A percentile compares a stretch with the other conserved stretches of the same genome.
phyloP scores from a whole-genome alignment of 2,329 filamentous ascomycete genomes.

The Pleoardoris graminearum region DNA sequence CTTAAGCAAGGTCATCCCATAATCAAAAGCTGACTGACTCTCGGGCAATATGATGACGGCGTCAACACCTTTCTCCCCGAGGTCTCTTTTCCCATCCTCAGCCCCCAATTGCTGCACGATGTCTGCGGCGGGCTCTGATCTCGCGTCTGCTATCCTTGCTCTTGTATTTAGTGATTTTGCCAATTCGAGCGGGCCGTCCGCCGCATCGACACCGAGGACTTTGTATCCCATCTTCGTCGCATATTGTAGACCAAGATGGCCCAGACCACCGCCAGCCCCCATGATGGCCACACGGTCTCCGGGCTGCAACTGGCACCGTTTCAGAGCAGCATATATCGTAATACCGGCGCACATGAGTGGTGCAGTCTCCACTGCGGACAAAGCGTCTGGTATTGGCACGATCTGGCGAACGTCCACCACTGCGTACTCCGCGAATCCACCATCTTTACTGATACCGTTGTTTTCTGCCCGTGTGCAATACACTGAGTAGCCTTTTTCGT shows the following conservation, averaged over 20 bases:
- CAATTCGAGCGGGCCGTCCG: constrained; percentile 41
- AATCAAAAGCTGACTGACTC: constrained; percentile 53
- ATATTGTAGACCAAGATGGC: constrained; percentile 38
- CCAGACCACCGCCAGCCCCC: constrained; percentile 45
- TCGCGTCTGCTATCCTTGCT: constrained; percentile 47
- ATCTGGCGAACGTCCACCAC: constrained; percentile 49
- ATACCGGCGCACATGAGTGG: constrained; percentile 52
- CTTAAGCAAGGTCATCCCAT: constrained; percentile 49
- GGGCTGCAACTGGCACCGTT: constrained; percentile 33
- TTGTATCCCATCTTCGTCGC: constrained; percentile 39
- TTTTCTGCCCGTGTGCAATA: constrained; percentile 40
- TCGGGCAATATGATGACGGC: constrained; percentile 54
- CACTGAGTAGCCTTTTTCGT: constrained; percentile 48
- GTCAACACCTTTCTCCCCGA: constrained; percentile 51
- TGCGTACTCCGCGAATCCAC: constrained; percentile 51
- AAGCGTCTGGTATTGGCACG: constrained; percentile 35
- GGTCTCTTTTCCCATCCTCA: constrained; percentile 40
- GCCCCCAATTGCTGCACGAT: constrained; percentile 39
- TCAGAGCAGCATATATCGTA: constrained; percentile 49
- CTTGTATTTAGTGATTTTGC: constrained; percentile 38
- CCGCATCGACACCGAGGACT: constrained; percentile 46
- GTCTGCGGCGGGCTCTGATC: constrained; percentile 34
- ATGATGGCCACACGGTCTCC: constrained; percentile 47
- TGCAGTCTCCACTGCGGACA: constrained; percentile 45
- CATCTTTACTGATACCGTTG: constrained; percentile 40